Conservation (phyloP, 2,329 filamentous ascomycete genomes). For the Bretziella fagacearum region DNA sequence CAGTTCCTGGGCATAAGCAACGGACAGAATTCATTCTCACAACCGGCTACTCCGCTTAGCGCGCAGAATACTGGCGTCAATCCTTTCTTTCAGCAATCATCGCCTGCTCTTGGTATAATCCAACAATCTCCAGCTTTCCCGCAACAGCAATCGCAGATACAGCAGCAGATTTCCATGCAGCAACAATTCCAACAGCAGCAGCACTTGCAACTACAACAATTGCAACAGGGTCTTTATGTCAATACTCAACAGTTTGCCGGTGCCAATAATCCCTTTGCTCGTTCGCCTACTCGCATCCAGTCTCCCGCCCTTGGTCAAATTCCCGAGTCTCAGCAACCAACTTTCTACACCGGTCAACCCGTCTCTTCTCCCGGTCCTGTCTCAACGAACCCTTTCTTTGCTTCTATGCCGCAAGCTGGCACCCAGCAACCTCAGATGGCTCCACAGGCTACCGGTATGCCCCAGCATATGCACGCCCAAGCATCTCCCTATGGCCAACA, state of each 20-base stretch:
- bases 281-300: constrained; percentile 34
- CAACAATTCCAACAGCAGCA: constrained; percentile 11
- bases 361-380: constrained; percentile 3
- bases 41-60: constrained; percentile 8
- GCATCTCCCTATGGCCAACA: constrained; percentile 14
- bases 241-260: constrained; percentile 25
- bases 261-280: constrained; percentile 32
- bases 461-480: constrained; percentile 13
- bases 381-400: constrained; percentile 24
- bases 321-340: constrained; percentile 31
- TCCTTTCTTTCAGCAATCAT: constrained; percentile 8
- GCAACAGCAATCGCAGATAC: constrained; percentile 24
- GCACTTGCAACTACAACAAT: constrained; percentile 3
- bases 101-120: neutral
- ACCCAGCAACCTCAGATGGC: constrained; percentile 18
- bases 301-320: constrained; percentile 34
- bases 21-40: constrained; percentile 13
- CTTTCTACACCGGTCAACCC: constrained; percentile 21
- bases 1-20: constrained; percentile 22
- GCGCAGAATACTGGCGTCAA: constrained; percentile 13
- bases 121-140: neutral
- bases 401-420: constrained; percentile 14
- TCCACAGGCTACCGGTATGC: constrained; percentile 11
- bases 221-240: constrained; percentile 25
- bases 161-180: constrained; percentile 22